Evolutionary conservation across 352 stramenopile genomes (phyloP), one percentile per base, ranked within the genome.

Genomic region (Phytophthora podocarpi): DNA sequence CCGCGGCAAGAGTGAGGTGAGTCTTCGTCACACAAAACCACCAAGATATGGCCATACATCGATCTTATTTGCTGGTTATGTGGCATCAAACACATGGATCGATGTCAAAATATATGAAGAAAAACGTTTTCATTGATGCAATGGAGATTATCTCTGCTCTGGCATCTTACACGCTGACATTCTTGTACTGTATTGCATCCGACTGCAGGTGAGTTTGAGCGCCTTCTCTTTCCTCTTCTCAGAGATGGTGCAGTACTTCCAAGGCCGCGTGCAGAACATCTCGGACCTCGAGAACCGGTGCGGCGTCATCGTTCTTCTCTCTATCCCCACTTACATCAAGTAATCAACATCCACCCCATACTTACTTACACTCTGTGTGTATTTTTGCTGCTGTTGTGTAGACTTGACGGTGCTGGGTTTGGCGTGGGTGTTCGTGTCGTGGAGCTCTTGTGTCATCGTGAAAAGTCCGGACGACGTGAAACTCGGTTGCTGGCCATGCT

Each of bases 241-340:
- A 11, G 97, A 99, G 78, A 92, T 99, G 76, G 96, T 99, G 7
- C 96, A 99, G 78, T 98, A 99, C 81, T 98, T 98, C 76, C 96
- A 99, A 69, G 87, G 88, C 35, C 87, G 95, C 30, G 96, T 98
- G 26, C 86, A 96, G 53, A 98, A 96, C 71, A 98, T 99, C 66
- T 96, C 83, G 23, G 96, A 98, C 72, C 82, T 99, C 11, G 96
- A 99, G 78, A 89, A 92, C 59, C 74, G 89, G 80, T 92, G 53
- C 53, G 61, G 18, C 39, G n/a, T n/a, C n/a, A n/a, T n/a, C n/a
- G n/a, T n/a, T n/a, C n/a, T n/a, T n/a, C n/a, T n/a, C n/a, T n/a
- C n/a, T n/a, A n/a, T n/a, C n/a, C n/a, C n/a, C n/a, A n/a, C n/a
- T n/a, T n/a, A n/a, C n/a, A n/a, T n/a, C n/a, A n/a, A n/a, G n/a